These are phyloP conservation scores for Hansenula sp. DNA, from an alignment of 1,139 yeast genomes.

Conservation along the genomic window DNA sequence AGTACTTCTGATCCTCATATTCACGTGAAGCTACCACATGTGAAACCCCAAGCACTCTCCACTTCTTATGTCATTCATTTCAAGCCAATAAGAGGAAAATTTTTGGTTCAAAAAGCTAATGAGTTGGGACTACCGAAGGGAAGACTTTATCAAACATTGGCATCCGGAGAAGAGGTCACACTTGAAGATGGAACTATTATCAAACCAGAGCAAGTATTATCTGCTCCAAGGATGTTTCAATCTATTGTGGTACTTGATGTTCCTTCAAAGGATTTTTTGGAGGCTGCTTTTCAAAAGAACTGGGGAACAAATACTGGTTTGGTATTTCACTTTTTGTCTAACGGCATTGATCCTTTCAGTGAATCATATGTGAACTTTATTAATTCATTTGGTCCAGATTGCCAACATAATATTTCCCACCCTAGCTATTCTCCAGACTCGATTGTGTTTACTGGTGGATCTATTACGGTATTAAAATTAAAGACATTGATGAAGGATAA, in stretches of 20 bases:
- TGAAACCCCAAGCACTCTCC: slow-evolving; percentile 22
- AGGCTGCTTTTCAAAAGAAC: slow-evolving; percentile 28
- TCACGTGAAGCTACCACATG: slow-evolving; percentile 29
- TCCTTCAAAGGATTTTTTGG: slow-evolving; percentile 53
- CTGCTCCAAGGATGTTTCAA: slow-evolving; percentile 51
- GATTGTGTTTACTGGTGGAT: slow-evolving; percentile 53
- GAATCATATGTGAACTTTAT: slow-evolving; percentile 43
- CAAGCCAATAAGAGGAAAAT: slow-evolving; percentile 72
- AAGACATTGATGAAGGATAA: slow-evolving; percentile 47
- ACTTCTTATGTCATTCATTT: slow-evolving; percentile 65
- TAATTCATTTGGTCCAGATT: slow-evolving; percentile 41
- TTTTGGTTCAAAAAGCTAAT: slow-evolving; percentile 60
- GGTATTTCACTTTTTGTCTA: slow-evolving; percentile 77
- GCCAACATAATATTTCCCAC: slow-evolving; percentile 70
- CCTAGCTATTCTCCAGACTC: slow-evolving; percentile 56
- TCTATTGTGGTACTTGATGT: slow-evolving; percentile 70
- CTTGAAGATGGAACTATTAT: slow-evolving; percentile 57
- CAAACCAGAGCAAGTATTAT: slow-evolving; percentile 70
- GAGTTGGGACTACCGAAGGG: slow-evolving; percentile 71
- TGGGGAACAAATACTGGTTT: slow-evolving; percentile 23
- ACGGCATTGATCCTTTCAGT: slow-evolving; percentile 45
- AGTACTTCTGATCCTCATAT: slow-evolving; percentile 29
- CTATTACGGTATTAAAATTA: slow-evolving; percentile 50
- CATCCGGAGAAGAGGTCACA: slow-evolving; percentile 55
- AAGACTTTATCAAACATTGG: slow-evolving; percentile 48